A percentile compares a stretch with the other conserved stretches of the same genome.
phyloP scores from a whole-genome alignment of 768 basidiomycete genomes.

The Xerocomellus intermedius region DNA sequence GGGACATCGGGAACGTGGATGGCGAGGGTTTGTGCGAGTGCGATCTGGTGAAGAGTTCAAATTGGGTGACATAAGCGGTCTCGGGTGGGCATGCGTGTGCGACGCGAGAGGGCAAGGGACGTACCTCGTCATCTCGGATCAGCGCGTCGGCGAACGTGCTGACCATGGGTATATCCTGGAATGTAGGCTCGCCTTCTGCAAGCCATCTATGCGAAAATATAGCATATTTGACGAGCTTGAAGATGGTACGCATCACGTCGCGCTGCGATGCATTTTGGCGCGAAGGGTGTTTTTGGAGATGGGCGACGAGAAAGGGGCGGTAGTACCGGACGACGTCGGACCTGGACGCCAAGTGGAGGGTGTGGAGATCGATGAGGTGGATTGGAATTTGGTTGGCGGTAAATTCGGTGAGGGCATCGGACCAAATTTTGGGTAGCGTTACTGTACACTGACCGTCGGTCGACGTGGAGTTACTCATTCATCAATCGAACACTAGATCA shows the following conservation, averaged over 20 bases:
- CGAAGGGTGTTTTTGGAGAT: conserved; percentile 8
- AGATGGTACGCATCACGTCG: background rate
- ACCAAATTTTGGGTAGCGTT: background rate
- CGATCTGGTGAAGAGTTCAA: background rate
- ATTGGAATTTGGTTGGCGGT: conserved; percentile 12
- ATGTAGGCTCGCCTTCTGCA: conserved; percentile 10
- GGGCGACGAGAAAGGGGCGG: background rate
- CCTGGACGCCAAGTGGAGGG: conserved; percentile 6
- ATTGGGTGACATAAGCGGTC: too few relatives aligned
- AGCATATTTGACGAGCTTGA: conserved; percentile 9
- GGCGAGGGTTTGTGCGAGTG: background rate
- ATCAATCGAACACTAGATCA: background rate
- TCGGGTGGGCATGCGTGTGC: background rate
- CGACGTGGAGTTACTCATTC: background rate
- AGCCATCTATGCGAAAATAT: conserved; percentile 19
- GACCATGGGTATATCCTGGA: conserved; percentile 6
- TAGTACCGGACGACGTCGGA: background rate
- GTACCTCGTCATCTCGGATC: conserved; percentile 3
- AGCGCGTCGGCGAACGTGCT: background rate
- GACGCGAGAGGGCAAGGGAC: background rate
- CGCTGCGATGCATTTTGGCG: background rate
- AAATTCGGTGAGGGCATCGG: conserved; percentile 4
- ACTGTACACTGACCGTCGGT: background rate
- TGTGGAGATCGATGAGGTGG: conserved; percentile 11
- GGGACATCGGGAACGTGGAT: background rate